Conservation (phyloP, 176 grass and related monocot genomes). For the Rhynchospora tenuis region DNA sequence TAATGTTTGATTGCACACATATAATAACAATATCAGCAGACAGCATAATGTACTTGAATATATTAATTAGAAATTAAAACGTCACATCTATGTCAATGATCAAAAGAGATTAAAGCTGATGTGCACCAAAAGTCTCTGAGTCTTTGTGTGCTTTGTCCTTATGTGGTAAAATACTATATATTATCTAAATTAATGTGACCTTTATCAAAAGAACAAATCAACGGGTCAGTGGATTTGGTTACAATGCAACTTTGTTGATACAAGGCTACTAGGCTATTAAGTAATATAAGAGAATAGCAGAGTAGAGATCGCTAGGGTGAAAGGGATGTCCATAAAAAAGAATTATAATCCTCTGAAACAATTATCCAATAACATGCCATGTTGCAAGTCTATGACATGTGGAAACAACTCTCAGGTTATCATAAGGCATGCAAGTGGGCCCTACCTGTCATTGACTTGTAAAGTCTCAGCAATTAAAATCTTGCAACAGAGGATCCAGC, state of each 20-base stretch:
- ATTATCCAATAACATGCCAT: neutral
- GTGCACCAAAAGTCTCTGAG: neutral
- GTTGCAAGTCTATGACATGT: neutral
- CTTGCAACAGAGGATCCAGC: neutral
- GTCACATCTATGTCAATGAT: neutral
- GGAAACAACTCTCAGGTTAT: neutral
- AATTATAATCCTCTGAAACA: neutral
- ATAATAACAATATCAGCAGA: too few relatives aligned
- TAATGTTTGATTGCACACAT: too few relatives aligned
- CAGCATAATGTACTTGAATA: too few relatives aligned
- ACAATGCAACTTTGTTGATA: slow-evolving; percentile 6
- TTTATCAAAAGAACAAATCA: neutral
- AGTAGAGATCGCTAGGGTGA: too few relatives aligned
- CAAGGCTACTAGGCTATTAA: neutral
- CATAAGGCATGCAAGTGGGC: too few relatives aligned
- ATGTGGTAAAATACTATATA: neutral
- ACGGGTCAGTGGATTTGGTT: slow-evolving; percentile 3
- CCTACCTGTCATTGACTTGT: neutral
- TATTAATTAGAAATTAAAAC: too few relatives aligned
- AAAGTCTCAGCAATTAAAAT: neutral
- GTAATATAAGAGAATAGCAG: too few relatives aligned
- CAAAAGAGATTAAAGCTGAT: neutral
- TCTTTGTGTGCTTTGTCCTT: neutral
- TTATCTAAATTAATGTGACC: neutral
- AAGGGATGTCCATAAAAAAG: neutral